Conservation (phyloP, 2,329 filamentous ascomycete genomes). For the Laburnicola sp. region DNA sequence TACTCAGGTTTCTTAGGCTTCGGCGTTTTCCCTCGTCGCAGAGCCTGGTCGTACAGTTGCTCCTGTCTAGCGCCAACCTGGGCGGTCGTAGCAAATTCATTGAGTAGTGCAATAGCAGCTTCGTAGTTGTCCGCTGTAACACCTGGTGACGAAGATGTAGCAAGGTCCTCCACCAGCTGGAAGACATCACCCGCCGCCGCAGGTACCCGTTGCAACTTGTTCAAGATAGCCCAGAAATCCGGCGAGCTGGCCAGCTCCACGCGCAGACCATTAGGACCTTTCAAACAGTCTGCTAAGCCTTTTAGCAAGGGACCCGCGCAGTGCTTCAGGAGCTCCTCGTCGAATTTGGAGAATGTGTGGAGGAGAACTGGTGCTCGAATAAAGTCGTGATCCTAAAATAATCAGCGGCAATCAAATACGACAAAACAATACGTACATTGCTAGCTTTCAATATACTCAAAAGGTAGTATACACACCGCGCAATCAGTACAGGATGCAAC, state of each 20-base stretch:
- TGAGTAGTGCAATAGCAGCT: slow-evolving; percentile 78
- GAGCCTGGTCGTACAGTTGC: slow-evolving; percentile 64
- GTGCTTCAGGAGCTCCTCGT: slow-evolving; percentile 74
- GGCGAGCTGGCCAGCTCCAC: slow-evolving; percentile 95
- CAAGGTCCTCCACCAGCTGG: slow-evolving; percentile 77
- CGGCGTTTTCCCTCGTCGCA: slow-evolving; percentile 57
- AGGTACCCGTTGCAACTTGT: slow-evolving; percentile 68
- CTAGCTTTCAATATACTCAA: slow-evolving; percentile 79
- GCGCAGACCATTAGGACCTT: slow-evolving; percentile 73
- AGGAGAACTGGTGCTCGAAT: slow-evolving; percentile 89
- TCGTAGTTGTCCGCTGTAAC: slow-evolving; percentile 97
- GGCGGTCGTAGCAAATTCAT: slow-evolving; percentile 85
- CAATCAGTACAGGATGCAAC: slow-evolving; percentile 81
- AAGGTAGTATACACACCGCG: slow-evolving; percentile 83
- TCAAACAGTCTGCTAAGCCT: slow-evolving; percentile 78
- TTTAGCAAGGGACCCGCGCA: slow-evolving; percentile 75
- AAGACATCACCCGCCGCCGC: slow-evolving; percentile 80
- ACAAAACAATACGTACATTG: slow-evolving; percentile 65
- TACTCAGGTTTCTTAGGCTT: slow-evolving; percentile 60
- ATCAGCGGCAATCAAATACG: slow-evolving; percentile 1
- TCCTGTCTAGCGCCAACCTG: slow-evolving; percentile 72
- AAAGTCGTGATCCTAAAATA: slow-evolving; percentile 76
- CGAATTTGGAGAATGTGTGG: slow-evolving; percentile 86
- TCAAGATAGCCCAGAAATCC: slow-evolving; percentile 93
- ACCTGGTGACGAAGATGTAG: slow-evolving; percentile 71